These are phyloP conservation scores for Echinochloa phyllopogon DNA, from an alignment of 176 grass and related monocot genomes.

Conservation along the genomic window DNA sequence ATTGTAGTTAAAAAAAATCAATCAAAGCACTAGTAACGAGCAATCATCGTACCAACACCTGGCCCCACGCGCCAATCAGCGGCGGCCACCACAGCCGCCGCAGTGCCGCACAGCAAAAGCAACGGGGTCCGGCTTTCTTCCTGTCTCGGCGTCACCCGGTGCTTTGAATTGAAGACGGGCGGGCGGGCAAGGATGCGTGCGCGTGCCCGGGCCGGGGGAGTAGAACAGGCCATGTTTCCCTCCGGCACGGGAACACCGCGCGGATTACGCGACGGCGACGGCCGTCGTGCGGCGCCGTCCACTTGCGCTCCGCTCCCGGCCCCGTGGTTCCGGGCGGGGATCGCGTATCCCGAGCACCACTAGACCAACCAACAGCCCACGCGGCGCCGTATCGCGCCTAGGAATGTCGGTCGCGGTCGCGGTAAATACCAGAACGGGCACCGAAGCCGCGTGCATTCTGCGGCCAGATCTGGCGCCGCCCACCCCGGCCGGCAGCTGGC, in stretches of 20 bases:
- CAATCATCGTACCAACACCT: neutral
- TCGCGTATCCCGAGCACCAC: neutral
- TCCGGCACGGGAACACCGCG: neutral
- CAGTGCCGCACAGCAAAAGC: neutral
- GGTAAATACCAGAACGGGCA: neutral
- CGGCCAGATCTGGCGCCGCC: neutral
- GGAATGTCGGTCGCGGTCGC: slow-evolving; percentile 36
- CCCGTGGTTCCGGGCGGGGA: slow-evolving; percentile 11
- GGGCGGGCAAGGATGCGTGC: too few species aligned
- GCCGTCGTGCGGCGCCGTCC: neutral
- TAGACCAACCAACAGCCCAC: neutral
- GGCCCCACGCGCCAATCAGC: neutral
- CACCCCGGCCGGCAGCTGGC: neutral
- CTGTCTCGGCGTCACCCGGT: neutral
- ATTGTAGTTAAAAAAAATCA: too few species aligned
- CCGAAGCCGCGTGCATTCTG: neutral
- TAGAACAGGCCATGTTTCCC: neutral
- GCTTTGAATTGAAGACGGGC: too few species aligned
- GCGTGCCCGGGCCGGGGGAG: neutral
- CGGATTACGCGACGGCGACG: neutral
- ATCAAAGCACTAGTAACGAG: neutral
- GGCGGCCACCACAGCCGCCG: neutral
- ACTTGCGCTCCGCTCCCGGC: neutral
- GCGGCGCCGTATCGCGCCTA: neutral
- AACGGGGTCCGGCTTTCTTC: too few species aligned